phyloP scores from a whole-genome alignment of 495 filamentous ascomycete species.

The Penicillium antarcticum region DNA sequence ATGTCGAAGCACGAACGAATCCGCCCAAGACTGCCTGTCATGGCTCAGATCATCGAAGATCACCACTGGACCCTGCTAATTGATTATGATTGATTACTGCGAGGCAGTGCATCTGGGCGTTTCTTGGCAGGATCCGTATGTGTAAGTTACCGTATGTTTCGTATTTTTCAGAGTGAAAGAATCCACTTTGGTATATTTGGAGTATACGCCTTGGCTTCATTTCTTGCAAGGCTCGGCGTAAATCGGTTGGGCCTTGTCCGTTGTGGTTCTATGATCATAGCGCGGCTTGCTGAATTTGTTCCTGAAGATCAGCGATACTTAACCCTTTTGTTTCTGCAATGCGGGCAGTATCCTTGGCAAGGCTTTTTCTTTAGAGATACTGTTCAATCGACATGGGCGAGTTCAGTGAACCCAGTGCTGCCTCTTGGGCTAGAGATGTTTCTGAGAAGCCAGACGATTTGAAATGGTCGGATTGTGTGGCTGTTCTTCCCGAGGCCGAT shows the following conservation, averaged over 20 bases:
- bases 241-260: not conserved
- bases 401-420: not conserved
- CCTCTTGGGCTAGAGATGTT: not conserved
- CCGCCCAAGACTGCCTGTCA: not conserved
- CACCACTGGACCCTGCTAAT: too few relatives aligned
- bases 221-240: not conserved
- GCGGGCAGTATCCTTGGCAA: too few relatives aligned
- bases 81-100: too few relatives aligned
- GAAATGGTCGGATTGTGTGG: not conserved
- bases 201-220: too few relatives aligned
- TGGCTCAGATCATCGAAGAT: not conserved
- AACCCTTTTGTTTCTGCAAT: not conserved
- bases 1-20: too few relatives aligned
- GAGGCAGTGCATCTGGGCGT: constrained; percentile 1
- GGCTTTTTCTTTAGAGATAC: not conserved
- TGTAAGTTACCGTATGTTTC: not conserved
- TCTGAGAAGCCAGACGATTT: not conserved
- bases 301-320: not conserved
- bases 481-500: not conserved
- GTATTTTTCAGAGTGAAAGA: not conserved
- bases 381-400: not conserved
- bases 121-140: not conserved
- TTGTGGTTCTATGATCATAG: not conserved
- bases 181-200: not conserved
- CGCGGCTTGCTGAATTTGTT: not conserved